Base-by-base conservation (phyloP, 176 grass and related monocot species). In the Pontederia paniculata region DNA sequence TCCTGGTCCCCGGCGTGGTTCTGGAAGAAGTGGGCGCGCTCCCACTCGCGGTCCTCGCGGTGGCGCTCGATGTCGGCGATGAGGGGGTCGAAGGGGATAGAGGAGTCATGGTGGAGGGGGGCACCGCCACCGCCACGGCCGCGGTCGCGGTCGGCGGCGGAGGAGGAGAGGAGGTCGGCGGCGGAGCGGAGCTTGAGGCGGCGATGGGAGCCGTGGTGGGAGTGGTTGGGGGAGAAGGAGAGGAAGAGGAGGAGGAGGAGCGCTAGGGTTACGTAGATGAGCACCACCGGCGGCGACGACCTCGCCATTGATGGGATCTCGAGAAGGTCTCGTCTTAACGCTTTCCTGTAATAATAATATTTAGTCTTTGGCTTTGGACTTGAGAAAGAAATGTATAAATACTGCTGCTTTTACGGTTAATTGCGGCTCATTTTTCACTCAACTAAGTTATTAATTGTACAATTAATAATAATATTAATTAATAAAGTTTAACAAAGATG, bases 11-110 rank as follows among this genome's bases (percentile, higher is more conserved):
- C 25, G 25, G 5, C 25, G 25, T 31, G 25, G 25, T 31, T 31
- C 25, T 57, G 70, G 19, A 79, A 48, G 22, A 60, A 80, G 20
- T 84, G 80, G 43, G 52, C 1, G 12, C 69, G 77, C 77, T 98
- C 86, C 93, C 86, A 98, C 66, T 91, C 75, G 56, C 83, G 93
- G 76, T 98, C 86, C 25, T 98, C 80, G 10, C 67, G 67, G 69
- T 77, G 77, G 72, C 74, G 87, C 77, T 98, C 80, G 49, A 98
- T 77, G 72, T 70, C 77, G 13, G 80, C 68, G 42, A 91, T 81
- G 57, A 98, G 25, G 28, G 93, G 86, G 50, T 98, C 93, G 83
- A 98, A 98, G 6, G 77, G 77, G 80, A 90, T 76, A 59, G 25
- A 1, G 25, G 25, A 31, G 25, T 31, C 25, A 31, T 31, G 25